Evolutionary conservation across 345 rosid genomes (phyloP), one percentile per base, ranked within the genome.

Genomic region (Aquilaria sinensis): DNA sequence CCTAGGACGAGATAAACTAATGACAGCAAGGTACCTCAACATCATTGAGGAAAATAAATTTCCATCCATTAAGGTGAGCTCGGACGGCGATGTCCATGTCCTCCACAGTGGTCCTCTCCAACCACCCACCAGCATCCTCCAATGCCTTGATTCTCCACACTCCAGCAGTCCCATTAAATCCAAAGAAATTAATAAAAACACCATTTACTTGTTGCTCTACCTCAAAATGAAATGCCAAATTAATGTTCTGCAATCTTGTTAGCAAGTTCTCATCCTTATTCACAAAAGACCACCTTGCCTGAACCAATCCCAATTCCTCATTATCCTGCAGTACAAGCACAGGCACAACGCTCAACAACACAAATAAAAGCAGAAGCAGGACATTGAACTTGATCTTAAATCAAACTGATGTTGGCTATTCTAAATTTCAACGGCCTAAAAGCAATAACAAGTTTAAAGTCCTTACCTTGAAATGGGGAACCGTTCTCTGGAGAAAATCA

Each of bases 41-140:
- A 5, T 92, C 95, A 61, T 89, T 86, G 46, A 92, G 86, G 77
- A 85, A 92, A 67, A 89, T 64, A 67, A 92, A 92, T 56, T 89
- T 92, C 98, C 98, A 92, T 47, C 98, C 96, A 12, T 77, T 80
- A 53, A 92, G 96, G 72, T 92, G 98, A 70, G 98, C 98, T 15
- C 96, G 94, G 30, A 92, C 96, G 29, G 98, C 98, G 67, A 92
- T 85, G 72, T 92, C 98, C 98, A 92, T 92, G 74, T 92, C 98
- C 81, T 92, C 98, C 0, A 92, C 98, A 0, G 98, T 92, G 8
- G 98, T 92, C 74, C 98, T 85, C 80, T 92, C 98, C 60, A 92
- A 74, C 98, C 98, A 92, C 31, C 98, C 98, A 67, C 98, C 98
- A 15, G 98, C 73, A 10, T 89, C 95, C 76, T 88, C 96, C 78